Conservation (phyloP, 1,284 basidiomycete species). For the Sanguinoderma infundibulare region DNA sequence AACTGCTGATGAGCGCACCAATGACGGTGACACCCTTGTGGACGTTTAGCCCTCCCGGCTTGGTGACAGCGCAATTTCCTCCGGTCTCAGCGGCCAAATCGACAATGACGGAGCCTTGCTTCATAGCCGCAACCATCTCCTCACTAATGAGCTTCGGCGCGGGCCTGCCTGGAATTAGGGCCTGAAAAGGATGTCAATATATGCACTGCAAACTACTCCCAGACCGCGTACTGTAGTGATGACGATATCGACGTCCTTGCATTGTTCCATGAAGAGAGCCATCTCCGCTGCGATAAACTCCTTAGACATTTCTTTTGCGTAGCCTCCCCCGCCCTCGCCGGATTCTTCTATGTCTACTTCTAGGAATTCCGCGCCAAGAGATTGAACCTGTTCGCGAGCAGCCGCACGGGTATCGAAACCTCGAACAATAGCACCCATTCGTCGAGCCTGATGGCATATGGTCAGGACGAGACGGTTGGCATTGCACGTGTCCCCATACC, state of each 20-base stretch:
- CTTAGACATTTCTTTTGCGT: conserved; percentile 91
- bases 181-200: conserved; percentile 41
- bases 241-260: conserved; percentile 85
- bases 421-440: conserved; percentile 84
- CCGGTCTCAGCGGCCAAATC: conserved; percentile 86
- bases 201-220: not conserved
- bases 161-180: conserved; percentile 81
- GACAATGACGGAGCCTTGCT: conserved; percentile 85
- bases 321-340: conserved; percentile 79
- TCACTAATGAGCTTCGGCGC: conserved; percentile 83
- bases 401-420: conserved; percentile 85
- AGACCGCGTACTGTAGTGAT: conserved; percentile 67
- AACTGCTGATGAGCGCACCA: conserved; percentile 45
- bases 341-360: conserved; percentile 81
- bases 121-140: conserved; percentile 87
- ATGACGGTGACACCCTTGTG: conserved; percentile 80
- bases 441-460: conserved; percentile 56
- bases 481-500: conserved; percentile 43
- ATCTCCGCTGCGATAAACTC: conserved; percentile 89
- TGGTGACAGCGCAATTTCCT: conserved; percentile 82
- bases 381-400: conserved; percentile 85
- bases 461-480: not conserved
- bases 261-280: conserved; percentile 85
- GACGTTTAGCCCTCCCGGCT: conserved; percentile 71
- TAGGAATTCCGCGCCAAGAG: conserved; percentile 84